Evolutionary conservation across 495 filamentous ascomycete genomes (phyloP).

Genomic region (Aspergillus saccharolyticus): DNA sequence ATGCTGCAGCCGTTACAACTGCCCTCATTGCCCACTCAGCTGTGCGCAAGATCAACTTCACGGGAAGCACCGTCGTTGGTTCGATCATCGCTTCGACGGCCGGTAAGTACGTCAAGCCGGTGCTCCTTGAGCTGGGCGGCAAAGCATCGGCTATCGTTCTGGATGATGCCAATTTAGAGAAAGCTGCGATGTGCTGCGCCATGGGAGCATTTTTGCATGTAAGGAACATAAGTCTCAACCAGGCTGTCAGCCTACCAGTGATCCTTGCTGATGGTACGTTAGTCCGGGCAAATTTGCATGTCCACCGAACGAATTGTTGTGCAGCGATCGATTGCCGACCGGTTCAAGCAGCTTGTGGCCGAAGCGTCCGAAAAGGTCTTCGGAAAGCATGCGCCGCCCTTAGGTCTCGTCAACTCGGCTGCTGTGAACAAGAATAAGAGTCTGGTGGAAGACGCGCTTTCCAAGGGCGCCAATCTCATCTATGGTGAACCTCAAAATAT

Average conservation of each 20-base stretch:
- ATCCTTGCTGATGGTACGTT: conserved; percentile 8
- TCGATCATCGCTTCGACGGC: conserved; percentile 52
- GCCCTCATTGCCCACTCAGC: conserved; percentile 51
- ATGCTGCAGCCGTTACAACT: conserved; percentile 51
- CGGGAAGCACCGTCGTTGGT: conserved; percentile 53
- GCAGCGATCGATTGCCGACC: conserved; percentile 58
- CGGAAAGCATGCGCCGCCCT: conserved; percentile 45
- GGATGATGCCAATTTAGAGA: conserved; percentile 54
- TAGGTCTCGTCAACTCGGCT: conserved; percentile 55
- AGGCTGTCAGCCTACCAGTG: not conserved
- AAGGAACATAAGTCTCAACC: conserved; percentile 14
- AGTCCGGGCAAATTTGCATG: conserved; percentile 88
- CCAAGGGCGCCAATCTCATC: conserved; percentile 64
- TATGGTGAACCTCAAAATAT: conserved; percentile 50
- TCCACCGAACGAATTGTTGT: conserved; percentile 83
- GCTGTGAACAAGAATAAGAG: conserved; percentile 63
- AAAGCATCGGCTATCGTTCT: conserved; percentile 57
- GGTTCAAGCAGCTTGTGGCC: conserved; percentile 59
- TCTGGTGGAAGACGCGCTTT: conserved; percentile 60
- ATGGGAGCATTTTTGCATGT: conserved; percentile 52
- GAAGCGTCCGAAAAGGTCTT: conserved; percentile 42
- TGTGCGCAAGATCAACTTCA: conserved; percentile 61
- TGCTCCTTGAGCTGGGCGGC: conserved; percentile 58
- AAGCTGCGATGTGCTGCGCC: conserved; percentile 48
- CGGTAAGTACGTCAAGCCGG: conserved; percentile 52